Evolutionary conservation across 345 rosid genomes (phyloP), one percentile per base, ranked within the genome.

Genomic region (Nasturtium officinale): DNA sequence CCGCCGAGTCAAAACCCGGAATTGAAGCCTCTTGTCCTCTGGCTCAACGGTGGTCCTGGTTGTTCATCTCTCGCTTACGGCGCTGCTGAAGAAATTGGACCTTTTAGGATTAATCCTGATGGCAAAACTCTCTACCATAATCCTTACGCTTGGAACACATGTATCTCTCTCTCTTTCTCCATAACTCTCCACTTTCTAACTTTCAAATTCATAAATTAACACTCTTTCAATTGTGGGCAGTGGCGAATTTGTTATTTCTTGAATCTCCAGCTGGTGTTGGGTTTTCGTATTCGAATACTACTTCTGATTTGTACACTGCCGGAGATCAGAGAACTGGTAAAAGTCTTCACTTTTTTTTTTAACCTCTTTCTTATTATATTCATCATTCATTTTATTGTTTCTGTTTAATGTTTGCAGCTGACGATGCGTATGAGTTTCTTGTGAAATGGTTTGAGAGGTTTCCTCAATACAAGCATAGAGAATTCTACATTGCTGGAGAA

Each of bases 201-300:
- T 35, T 45, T n/a, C 33, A 21, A 21, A 21, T 32, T 4, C 10
- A 0, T 35, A 48, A 57, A 8, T 18, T 38, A 6, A 35, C 66
- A 16, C 5, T 45, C 54, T 40, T n/a, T 52, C 2, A 35, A 7
- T 38, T 50, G 62, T 13, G 81, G n/a, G 63, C 78, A 94, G 97
- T 94, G 87, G 98, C 96, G 45, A 94, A 91, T 78, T 38, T 91
- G 82, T 82, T 91, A 18, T 94, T 94, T 74, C 93, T 94, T 52
- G 98, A 94, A 66, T 94, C 98, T 65, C 97, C 97, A 0, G 97
- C 96, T 53, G 98, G 98, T 78, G 97, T 94, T 69, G 98, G 98
- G 7, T 94, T 91, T 81, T 94, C 98, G 2, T 94, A 89, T 81
- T 65, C 96, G 0, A 94, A 94, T 59, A 95, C 92, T 0, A 81